A percentile compares a stretch with the other conserved stretches of the same genome.
Conservation (phyloP, 169 alveolate species). For the Plasmodium knowlesi region DNA sequence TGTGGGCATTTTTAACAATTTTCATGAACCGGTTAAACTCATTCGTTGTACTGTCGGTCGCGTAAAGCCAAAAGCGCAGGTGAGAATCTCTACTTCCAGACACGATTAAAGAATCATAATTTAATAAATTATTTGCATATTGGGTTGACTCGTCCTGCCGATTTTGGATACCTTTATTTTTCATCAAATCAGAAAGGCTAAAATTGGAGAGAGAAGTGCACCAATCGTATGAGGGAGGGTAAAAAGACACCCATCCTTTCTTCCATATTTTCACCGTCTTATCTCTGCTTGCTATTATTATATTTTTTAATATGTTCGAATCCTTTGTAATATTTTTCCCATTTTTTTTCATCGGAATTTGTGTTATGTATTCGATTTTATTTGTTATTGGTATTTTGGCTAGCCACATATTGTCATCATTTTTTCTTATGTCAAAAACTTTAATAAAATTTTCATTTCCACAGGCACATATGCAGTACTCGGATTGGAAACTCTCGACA, state of each 20-base stretch:
- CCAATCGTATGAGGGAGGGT: slow-evolving; percentile 66
- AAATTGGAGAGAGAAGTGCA: slow-evolving; percentile 49
- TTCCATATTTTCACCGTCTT: slow-evolving; percentile 66
- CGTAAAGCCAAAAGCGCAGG: slow-evolving; percentile 66
- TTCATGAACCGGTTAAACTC: slow-evolving; percentile 56
- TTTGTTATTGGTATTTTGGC: slow-evolving; percentile 62
- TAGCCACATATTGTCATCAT: slow-evolving; percentile 50
- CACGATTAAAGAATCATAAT: slow-evolving; percentile 48
- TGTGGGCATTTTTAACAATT: slow-evolving; percentile 52
- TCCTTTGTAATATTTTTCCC: slow-evolving; percentile 20
- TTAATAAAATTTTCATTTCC: slow-evolving; percentile 69
- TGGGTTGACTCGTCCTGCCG: not conserved
- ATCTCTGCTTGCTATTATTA: slow-evolving; percentile 59
- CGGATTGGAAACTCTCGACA: slow-evolving; percentile 35
- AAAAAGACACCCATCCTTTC: slow-evolving; percentile 70
- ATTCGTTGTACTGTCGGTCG: slow-evolving; percentile 37
- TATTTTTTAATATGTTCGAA: slow-evolving; percentile 51
- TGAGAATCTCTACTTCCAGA: slow-evolving; percentile 70
- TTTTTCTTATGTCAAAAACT: slow-evolving; percentile 63
- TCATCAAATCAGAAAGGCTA: slow-evolving; percentile 23
- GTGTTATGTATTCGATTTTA: slow-evolving; percentile 56
- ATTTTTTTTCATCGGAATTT: slow-evolving; percentile 40
- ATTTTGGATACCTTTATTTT: not conserved
- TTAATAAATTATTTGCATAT: slow-evolving; percentile 2
- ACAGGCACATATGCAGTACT: slow-evolving; percentile 62